phyloP scores from a whole-genome alignment of 768 basidiomycete species.

The Termitomyces sp. region DNA sequence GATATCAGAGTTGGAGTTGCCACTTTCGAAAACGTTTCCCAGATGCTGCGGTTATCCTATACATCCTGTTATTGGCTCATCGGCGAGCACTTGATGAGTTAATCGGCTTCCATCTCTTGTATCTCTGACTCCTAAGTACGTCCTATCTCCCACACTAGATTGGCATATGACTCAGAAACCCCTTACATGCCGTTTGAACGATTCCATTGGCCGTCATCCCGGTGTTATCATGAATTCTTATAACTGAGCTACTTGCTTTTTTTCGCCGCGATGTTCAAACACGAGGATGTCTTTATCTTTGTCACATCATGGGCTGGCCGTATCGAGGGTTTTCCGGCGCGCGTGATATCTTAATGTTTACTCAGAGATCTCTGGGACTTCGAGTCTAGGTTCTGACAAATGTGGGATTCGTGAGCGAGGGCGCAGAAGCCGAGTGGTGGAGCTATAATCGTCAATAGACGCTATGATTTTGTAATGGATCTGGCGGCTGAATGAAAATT shows the following conservation, averaged over 20 bases:
- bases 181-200: neutral
- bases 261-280: neutral
- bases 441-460: neutral
- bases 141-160: neutral
- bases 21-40: neutral
- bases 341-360: neutral
- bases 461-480: neutral
- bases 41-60: neutral
- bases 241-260: neutral
- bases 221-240: neutral
- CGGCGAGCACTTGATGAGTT: neutral
- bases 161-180: neutral
- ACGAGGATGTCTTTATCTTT: neutral
- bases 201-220: neutral
- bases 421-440: neutral
- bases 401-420: neutral
- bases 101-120: neutral
- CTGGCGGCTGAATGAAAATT: neutral
- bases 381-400: neutral
- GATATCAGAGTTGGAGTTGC: neutral
- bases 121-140: neutral
- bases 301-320: too few relatives aligned
- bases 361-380: neutral
- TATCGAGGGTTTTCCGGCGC: too few relatives aligned
- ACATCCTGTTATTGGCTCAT: neutral